These are phyloP conservation scores for Backusella mclennaniae DNA, from an alignment of 192 early-diverging fungal species.

Conservation along the genomic window DNA sequence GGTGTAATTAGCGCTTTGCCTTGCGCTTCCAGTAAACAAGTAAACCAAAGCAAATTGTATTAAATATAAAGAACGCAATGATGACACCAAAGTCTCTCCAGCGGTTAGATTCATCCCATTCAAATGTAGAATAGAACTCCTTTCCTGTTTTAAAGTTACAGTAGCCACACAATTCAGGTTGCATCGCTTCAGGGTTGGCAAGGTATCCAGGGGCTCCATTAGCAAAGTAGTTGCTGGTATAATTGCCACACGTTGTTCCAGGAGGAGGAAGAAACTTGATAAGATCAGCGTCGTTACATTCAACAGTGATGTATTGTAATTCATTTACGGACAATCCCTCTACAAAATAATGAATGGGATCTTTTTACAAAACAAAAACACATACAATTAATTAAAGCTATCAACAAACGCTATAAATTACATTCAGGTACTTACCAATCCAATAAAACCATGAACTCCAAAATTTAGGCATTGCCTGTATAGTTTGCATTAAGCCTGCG, in stretches of 20 bases:
- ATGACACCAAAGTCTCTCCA: slow-evolving; percentile 76
- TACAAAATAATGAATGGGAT: slow-evolving; percentile 65
- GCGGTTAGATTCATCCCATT: slow-evolving; percentile 54
- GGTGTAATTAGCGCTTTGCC: slow-evolving; percentile 17
- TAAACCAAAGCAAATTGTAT: slow-evolving; percentile 45
- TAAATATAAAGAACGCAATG: slow-evolving; percentile 58
- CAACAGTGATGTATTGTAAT: slow-evolving; percentile 45
- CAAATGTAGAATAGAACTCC: slow-evolving; percentile 51
- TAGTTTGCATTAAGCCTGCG: slow-evolving; percentile 65
- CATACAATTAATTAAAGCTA: not conserved
- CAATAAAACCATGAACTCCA: slow-evolving; percentile 73
- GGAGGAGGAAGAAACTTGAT: slow-evolving; percentile 52
- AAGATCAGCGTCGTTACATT: slow-evolving; percentile 52
- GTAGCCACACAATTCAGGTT: slow-evolving; percentile 53
- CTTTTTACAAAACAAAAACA: not conserved
- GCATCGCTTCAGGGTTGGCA: slow-evolving; percentile 14
- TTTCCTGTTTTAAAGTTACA: slow-evolving; percentile 58
- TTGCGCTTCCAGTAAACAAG: slow-evolving; percentile 43
- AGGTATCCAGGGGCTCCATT: not conserved
- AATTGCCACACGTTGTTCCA: slow-evolving; percentile 60
- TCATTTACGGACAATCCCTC: slow-evolving; percentile 65
- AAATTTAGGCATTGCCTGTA: slow-evolving; percentile 60
- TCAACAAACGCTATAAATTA: not conserved
- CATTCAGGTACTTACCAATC: slow-evolving; percentile 27
- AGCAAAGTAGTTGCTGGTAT: slow-evolving; percentile 25